Base-by-base conservation (phyloP, 495 filamentous ascomycete genomes). In the Halenospora varia region DNA sequence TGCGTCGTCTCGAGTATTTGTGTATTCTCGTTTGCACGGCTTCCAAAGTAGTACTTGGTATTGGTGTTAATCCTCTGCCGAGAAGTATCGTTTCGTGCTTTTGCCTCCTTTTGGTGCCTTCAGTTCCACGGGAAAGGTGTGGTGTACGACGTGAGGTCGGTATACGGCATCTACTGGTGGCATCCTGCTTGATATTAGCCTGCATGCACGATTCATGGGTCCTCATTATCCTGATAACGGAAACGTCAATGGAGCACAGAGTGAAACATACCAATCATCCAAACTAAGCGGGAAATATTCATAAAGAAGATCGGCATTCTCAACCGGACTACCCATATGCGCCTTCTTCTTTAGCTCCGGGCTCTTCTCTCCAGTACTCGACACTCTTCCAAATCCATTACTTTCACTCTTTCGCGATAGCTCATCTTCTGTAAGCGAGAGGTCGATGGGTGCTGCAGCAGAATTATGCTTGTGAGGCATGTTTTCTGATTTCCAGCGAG, bases 101-200 rank as follows among this genome's bases (percentile, higher is more conserved):
- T 82, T 87, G 65, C 83, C 78, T 2, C 81, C 78, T 57, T 84
- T 83, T 48, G 85, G 77, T 13, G 86, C 86, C 63, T 90, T 92
- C 63, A 87, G 80, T 64, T 93, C 88, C 41, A 80, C 76, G 2
- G 88, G 88, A 51, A 90, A 76, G 44, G 87, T 92, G 66, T 96
- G 91, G 71, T 96, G 91, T 2, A 95, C 91, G 8, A 94, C 88
- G 69, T 96, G 91, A 9, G 91, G 91, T n/a, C 91, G 77, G 61
- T 96, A 96, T 40, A 96, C 86, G 8, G 91, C 90, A 69, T 96
- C 91, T 10, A 96, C 91, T 2, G 91, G 91, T 2, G 88, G 87
- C 77, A 91, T 90, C 64, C 62, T 65, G 18, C 10, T 41, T 19
- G n/a, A 45, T 48, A 3, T 48, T 74, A 52, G n/a, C 26, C 51